These are phyloP conservation scores for Psilocybe subaeruginosa DNA, from an alignment of 768 basidiomycete species.

Conservation along the genomic window DNA sequence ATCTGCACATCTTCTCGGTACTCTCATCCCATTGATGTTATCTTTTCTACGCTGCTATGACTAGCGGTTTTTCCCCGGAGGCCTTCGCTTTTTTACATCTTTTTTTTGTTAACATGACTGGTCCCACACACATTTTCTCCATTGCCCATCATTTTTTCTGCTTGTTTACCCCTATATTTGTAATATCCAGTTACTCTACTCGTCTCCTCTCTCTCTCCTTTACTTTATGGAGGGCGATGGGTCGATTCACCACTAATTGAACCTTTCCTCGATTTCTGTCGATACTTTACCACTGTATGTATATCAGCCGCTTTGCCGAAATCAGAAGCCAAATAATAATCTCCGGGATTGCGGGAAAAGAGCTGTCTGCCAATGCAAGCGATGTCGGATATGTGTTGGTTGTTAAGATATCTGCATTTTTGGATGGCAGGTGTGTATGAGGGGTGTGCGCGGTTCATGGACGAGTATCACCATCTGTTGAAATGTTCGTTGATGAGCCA, in stretches of 20 bases:
- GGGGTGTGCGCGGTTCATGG: not conserved
- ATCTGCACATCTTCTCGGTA: slow-evolving; percentile 2
- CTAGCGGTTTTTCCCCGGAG: slow-evolving; percentile 25
- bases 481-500: not conserved
- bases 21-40: slow-evolving; percentile 11
- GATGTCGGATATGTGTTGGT: slow-evolving; percentile 2
- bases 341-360: slow-evolving; percentile 6
- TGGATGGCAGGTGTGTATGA: not conserved
- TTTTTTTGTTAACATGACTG: slow-evolving; percentile 13
- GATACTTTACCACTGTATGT: slow-evolving; percentile 27
- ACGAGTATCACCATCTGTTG: not conserved
- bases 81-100: slow-evolving; percentile 16
- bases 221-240: slow-evolving; percentile 12
- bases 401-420: not conserved
- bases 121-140: slow-evolving; percentile 14
- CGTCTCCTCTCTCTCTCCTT: slow-evolving; percentile 12
- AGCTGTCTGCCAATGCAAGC: not conserved
- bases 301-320: slow-evolving; percentile 20
- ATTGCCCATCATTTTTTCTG: slow-evolving; percentile 16
- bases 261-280: slow-evolving; percentile 19
- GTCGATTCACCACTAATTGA: slow-evolving; percentile 21
- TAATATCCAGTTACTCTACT: slow-evolving; percentile 24
- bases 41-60: slow-evolving; percentile 21
- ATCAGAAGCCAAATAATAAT: slow-evolving; percentile 20
- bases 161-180: slow-evolving; percentile 16